Evolutionary conservation across 2,329 filamentous ascomycete genomes (phyloP), one percentile per base, ranked within the genome.

Genomic region (Aureobasidium namibiae): DNA sequence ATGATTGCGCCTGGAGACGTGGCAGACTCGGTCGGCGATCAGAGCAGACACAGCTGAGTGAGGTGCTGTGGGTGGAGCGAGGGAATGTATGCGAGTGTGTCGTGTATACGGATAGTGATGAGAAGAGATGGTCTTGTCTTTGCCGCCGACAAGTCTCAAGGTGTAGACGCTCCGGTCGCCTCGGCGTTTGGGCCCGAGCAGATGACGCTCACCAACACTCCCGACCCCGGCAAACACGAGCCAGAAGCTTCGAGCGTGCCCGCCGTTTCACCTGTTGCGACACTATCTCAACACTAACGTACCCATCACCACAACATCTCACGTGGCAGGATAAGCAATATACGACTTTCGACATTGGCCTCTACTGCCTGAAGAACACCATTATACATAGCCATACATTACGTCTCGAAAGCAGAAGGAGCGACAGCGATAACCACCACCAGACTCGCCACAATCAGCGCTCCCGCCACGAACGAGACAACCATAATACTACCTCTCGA

Each of bases 401-500:
- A 45, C 29, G 65, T 70, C 67, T 77, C 76, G 67, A 77, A 77
- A 34, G 69, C 73, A 41, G 65, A 64, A 4, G 80, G 78, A 23
- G 79, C 78, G 62, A 85, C 75, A 2, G 76, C 78, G 62, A 86
- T 65, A 42, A 87, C 81, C 2, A 86, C 81, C 13, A 82, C 78
- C 64, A 87, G 69, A 67, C 81, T 81, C 59, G 79, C 74, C 48
- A 85, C 69, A 64, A 86, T 85, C 66, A 87, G 67, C 10, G 75
- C 76, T 11, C 75, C 79, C 2, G 88, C 83, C 45, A 91, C 80
- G 18, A 82, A 72, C 9, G 85, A 82, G 33, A 92, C 82, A 38
- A 91, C 65, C 48, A 90, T 76, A 45, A 94, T 83, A 23, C 88
- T 90, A 4, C 88, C 88, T 63, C 89, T 79, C 65, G 86, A 88